Conservation (phyloP, 2,329 filamentous ascomycete genomes). For the Arthrobotrys sphaeroides region DNA sequence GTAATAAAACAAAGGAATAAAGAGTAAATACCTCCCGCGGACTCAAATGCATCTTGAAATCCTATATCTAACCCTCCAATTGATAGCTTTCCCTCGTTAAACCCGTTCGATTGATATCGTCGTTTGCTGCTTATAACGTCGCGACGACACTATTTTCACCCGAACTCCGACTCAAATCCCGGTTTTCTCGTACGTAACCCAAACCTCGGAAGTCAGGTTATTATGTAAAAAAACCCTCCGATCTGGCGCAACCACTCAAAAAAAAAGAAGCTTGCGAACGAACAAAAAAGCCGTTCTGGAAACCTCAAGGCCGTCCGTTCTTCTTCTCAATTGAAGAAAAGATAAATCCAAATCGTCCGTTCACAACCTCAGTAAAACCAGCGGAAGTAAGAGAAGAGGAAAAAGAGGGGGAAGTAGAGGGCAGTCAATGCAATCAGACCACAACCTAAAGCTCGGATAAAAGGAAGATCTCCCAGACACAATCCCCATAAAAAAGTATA, state of each 20-base stretch:
- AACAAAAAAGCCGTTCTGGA: not conserved
- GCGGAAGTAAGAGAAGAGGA: not conserved
- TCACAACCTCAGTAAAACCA: not conserved
- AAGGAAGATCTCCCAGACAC: not conserved
- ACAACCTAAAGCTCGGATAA: not conserved
- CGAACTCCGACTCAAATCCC: not conserved
- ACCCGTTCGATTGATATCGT: not conserved
- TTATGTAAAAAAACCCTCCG: conserved; percentile 2
- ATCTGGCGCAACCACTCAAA: not conserved
- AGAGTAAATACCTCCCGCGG: conserved; percentile 42
- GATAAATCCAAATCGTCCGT: not conserved
- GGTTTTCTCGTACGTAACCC: conserved; percentile 39
- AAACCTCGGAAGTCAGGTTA: not conserved
- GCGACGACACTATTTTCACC: no score
- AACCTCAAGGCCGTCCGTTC: no score
- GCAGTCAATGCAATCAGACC: not conserved
- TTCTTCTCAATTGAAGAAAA: not conserved
- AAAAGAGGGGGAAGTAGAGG: not conserved
- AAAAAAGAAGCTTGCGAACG: not conserved
- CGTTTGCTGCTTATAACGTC: not conserved
- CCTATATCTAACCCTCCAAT: not conserved
- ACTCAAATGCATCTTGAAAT: conserved; percentile 44
- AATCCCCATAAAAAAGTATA: not conserved
- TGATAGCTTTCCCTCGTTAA: not conserved
- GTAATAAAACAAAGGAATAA: not conserved